phyloP scores from a whole-genome alignment of 2,329 filamentous ascomycete species.

The Fusarium aywerte region DNA sequence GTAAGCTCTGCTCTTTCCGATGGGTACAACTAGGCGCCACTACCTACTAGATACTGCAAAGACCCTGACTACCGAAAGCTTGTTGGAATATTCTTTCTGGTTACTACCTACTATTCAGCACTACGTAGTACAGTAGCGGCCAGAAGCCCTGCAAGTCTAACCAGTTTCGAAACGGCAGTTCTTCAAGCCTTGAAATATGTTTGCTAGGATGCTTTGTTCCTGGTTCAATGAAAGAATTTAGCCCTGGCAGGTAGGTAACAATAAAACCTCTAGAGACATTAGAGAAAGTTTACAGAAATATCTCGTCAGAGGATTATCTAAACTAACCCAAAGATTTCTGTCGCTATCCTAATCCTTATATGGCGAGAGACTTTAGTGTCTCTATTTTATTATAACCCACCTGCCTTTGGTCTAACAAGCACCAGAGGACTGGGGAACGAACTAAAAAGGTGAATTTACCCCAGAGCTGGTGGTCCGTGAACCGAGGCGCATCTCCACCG shows the following conservation, averaged over 20 bases:
- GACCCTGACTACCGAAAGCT: no score
- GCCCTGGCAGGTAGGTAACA: no score
- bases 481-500: background rate
- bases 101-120: no score
- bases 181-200: background rate
- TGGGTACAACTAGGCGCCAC: background rate
- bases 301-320: no score
- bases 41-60: background rate
- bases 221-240: background rate
- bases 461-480: background rate
- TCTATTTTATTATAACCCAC: no score
- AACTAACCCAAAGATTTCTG: no score
- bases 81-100: background rate
- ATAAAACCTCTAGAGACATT: no score
- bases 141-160: background rate
- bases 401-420: no score
- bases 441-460: conserved; percentile 3
- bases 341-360: no score
- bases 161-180: background rate
- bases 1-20: background rate
- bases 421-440: background rate
- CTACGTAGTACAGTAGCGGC: no score
- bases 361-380: no score
- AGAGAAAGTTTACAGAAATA: no score
- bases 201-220: background rate